Conservation (phyloP, 1,139 yeast genomes). For the Debaryomyces robertsiae region DNA sequence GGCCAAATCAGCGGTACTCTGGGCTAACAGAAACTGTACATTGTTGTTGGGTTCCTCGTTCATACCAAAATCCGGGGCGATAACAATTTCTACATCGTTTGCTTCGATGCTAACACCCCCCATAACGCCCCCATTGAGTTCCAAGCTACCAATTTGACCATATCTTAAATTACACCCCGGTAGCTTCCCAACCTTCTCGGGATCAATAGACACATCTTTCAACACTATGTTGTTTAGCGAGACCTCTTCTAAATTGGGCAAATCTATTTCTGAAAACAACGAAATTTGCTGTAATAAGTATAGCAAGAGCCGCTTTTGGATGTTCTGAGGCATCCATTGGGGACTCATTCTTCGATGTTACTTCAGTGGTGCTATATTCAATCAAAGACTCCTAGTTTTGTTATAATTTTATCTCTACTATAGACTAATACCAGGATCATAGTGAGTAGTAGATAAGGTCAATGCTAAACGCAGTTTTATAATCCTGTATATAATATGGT, state of each 20-base stretch:
- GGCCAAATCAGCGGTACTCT: conserved; percentile 67
- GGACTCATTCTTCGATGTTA: conserved; percentile 47
- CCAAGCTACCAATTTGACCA: conserved; percentile 61
- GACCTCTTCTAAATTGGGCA: conserved; percentile 76
- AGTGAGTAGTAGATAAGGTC: conserved; percentile 8
- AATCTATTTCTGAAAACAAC: conserved; percentile 79
- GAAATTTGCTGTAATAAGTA: conserved; percentile 81
- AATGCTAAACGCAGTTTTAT: conserved; percentile 3
- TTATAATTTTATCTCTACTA: not conserved
- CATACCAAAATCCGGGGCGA: conserved; percentile 50
- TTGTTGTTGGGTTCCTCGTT: conserved; percentile 32
- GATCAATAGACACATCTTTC: conserved; percentile 67
- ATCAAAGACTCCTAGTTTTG: not conserved
- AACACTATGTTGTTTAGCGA: conserved; percentile 60
- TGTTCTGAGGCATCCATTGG: conserved; percentile 80
- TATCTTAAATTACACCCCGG: conserved; percentile 69
- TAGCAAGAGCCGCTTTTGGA: conserved; percentile 77
- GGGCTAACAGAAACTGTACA: conserved; percentile 53
- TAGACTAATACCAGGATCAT: not conserved
- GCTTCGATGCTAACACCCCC: conserved; percentile 72
- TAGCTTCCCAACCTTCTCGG: conserved; percentile 62
- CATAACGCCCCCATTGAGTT: conserved; percentile 50
- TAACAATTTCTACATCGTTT: conserved; percentile 54
- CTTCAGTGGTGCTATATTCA: not conserved
- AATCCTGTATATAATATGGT: conserved; percentile 3